phyloP scores from a whole-genome alignment of 805 yeast species.

The Lipomyces kockii region DNA sequence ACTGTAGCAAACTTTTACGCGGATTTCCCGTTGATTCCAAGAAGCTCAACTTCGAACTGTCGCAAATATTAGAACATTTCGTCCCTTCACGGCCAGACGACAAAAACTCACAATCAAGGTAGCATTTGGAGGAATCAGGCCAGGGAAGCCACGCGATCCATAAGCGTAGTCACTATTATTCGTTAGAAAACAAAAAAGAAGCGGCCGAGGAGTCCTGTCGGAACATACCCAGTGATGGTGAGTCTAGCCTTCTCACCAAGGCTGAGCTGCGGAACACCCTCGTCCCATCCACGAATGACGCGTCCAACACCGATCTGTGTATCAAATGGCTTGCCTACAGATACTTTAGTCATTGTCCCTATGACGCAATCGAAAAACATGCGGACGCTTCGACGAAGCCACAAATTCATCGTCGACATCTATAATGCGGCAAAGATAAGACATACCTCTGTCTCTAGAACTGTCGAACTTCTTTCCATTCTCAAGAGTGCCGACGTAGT shows the following conservation, averaged over 20 bases:
- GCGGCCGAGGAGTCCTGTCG: not conserved
- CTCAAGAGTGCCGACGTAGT: slow-evolving; percentile 93
- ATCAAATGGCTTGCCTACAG: slow-evolving; percentile 78
- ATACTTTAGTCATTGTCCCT: not conserved
- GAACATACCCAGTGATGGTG: slow-evolving; percentile 69
- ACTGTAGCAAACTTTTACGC: slow-evolving; percentile 14
- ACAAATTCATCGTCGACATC: not conserved
- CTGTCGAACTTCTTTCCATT: slow-evolving; percentile 96
- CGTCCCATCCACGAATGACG: slow-evolving; percentile 97
- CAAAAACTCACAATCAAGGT: slow-evolving; percentile 62
- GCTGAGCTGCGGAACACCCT: slow-evolving; percentile 88
- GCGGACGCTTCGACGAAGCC: not conserved
- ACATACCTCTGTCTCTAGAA: slow-evolving; percentile 77
- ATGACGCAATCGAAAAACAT: not conserved
- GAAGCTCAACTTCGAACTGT: slow-evolving; percentile 48
- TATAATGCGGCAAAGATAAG: not conserved
- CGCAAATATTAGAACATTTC: slow-evolving; percentile 4
- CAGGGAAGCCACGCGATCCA: slow-evolving; percentile 95
- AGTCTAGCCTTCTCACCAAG: slow-evolving; percentile 91
- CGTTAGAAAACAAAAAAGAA: not conserved
- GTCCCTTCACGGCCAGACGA: not conserved
- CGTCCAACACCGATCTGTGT: slow-evolving; percentile 94
- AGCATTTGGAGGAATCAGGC: slow-evolving; percentile 94
- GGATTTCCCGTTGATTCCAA: slow-evolving; percentile 40
- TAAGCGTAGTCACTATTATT: slow-evolving; percentile 75